Conservation (phyloP, 1,284 basidiomycete species). For the Mycena citricolor region DNA sequence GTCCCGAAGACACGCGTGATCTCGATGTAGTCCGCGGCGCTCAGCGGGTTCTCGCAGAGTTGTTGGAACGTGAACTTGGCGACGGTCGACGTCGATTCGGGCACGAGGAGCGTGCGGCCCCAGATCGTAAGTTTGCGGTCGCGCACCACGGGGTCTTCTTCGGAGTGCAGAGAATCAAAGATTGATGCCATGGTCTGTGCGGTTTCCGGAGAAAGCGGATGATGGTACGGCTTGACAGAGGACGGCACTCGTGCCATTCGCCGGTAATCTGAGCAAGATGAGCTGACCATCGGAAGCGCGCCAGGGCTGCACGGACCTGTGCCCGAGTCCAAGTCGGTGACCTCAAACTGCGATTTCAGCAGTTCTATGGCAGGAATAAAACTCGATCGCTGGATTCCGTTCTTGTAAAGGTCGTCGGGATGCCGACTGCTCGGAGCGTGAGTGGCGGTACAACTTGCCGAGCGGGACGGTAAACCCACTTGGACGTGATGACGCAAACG, state of each 20-base stretch:
- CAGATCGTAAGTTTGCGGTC: conserved; percentile 80
- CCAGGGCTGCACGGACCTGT: conserved; percentile 59
- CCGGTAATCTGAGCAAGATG: conserved; percentile 75
- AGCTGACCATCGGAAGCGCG: not conserved
- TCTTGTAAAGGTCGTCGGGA: conserved; percentile 97
- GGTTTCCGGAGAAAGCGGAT: conserved; percentile 17
- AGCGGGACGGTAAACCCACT: too few relatives aligned
- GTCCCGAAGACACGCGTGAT: conserved; percentile 87
- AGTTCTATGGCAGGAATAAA: conserved; percentile 96
- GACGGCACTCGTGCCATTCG: conserved; percentile 87
- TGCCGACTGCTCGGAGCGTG: conserved; percentile 76
- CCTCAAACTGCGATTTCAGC: conserved; percentile 82
- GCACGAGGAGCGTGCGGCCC: conserved; percentile 83
- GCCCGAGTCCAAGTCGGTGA: conserved; percentile 92
- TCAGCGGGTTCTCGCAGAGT: conserved; percentile 87
- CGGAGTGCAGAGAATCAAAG: conserved; percentile 12
- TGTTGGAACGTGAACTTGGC: conserved; percentile 89
- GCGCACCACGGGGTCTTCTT: conserved; percentile 52
- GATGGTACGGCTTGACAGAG: conserved; percentile 44
- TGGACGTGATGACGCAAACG: conserved; percentile 94
- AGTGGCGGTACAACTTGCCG: too few relatives aligned
- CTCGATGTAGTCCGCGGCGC: conserved; percentile 95
- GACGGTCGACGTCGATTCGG: conserved; percentile 75
- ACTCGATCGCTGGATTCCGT: conserved; percentile 96
- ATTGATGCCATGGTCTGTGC: conserved; percentile 17